These are phyloP conservation scores for Aspergillus sp. DNA, from an alignment of 2,329 filamentous ascomycete species.

Conservation along the genomic window DNA sequence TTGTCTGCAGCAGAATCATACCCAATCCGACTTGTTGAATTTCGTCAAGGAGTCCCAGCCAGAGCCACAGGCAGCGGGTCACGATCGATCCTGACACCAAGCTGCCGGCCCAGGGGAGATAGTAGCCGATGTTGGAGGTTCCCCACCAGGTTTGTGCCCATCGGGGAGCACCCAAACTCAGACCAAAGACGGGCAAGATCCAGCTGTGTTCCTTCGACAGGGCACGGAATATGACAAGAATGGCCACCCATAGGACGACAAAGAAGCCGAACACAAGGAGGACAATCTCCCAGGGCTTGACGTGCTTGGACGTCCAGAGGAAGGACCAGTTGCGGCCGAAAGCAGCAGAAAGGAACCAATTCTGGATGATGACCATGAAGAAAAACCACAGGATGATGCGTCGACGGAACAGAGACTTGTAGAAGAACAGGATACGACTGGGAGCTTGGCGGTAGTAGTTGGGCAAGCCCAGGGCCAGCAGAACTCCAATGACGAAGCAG, in stretches of 20 bases:
- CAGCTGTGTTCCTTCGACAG: slow-evolving; percentile 7
- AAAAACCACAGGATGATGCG: slow-evolving; percentile 10
- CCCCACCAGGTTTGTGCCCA: slow-evolving; percentile 10
- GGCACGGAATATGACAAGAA: neutral
- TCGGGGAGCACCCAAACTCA: slow-evolving; percentile 1
- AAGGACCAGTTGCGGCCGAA: slow-evolving; percentile 7
- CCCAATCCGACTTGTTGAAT: slow-evolving; percentile 7
- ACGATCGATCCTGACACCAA: neutral
- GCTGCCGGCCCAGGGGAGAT: slow-evolving; percentile 4
- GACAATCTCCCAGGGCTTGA: slow-evolving; percentile 1
- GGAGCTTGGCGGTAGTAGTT: slow-evolving; percentile 8
- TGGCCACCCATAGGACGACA: neutral
- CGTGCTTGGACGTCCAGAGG: slow-evolving; percentile 6
- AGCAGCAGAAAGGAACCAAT: slow-evolving; percentile 5
- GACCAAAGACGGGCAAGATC: slow-evolving; percentile 4
- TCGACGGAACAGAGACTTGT: slow-evolving; percentile 3
- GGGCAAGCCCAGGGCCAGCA: slow-evolving; percentile 5
- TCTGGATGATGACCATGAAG: slow-evolving; percentile 10
- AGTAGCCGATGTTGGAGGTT: slow-evolving; percentile 4
- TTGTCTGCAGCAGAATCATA: slow-evolving; percentile 8
- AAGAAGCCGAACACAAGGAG: neutral
- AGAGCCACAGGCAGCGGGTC: slow-evolving; percentile 1
- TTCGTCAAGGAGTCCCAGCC: slow-evolving; percentile 6
- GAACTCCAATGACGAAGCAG: neutral
- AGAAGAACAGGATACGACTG: slow-evolving; percentile 6